These are phyloP conservation scores for Microbotryomycetes sp. DNA, from an alignment of 1,284 basidiomycete species.

Conservation along the genomic window DNA sequence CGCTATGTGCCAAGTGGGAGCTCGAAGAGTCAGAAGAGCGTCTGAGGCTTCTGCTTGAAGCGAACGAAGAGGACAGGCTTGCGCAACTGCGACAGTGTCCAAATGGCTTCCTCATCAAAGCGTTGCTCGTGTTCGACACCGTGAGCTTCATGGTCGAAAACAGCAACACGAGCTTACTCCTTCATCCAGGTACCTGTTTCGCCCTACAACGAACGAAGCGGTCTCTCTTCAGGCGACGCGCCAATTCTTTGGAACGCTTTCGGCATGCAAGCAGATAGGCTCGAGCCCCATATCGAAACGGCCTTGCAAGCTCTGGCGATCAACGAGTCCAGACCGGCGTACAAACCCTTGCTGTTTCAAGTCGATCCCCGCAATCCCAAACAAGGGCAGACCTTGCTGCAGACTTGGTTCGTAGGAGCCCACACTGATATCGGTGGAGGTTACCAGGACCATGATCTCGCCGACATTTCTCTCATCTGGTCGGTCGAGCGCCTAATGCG, in stretches of 20 bases:
- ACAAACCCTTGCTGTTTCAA: background rate
- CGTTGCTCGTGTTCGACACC: background rate
- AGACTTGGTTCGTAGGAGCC: constrained; percentile 38
- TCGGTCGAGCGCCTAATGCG: constrained; percentile 28
- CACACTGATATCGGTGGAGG: constrained; percentile 38
- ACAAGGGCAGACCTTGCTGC: constrained; percentile 34
- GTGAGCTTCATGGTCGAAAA: background rate
- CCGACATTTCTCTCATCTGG: constrained; percentile 37
- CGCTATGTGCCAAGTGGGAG: background rate
- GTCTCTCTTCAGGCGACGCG: background rate
- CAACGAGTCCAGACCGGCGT: constrained; percentile 2
- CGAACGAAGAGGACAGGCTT: background rate
- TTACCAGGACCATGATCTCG: constrained; percentile 34
- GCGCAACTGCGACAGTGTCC: background rate
- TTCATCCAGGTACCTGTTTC: no score
- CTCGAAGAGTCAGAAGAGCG: background rate
- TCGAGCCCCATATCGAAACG: constrained; percentile 4
- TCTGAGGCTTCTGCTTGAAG: background rate
- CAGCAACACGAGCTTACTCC: no score
- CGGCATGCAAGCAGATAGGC: background rate
- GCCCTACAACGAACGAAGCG: no score
- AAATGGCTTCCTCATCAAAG: background rate
- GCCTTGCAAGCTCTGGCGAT: constrained; percentile 4
- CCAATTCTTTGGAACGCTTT: background rate
- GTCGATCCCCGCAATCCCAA: background rate